phyloP scores from a whole-genome alignment of 805 yeast genomes.

The Isabelozyma gotoi region DNA sequence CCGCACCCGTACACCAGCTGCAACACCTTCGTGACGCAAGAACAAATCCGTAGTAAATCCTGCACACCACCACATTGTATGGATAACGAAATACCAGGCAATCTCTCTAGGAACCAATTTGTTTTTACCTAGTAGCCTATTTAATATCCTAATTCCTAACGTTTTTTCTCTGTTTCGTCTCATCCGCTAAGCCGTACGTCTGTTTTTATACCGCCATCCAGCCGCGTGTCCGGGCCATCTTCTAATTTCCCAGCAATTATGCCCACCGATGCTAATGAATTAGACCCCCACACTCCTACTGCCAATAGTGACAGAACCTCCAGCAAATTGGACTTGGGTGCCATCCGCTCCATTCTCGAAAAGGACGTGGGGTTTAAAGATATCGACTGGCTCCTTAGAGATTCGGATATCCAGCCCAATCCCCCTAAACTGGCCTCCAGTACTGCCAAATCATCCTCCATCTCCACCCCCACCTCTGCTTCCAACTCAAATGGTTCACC shows the following conservation, averaged over 20 bases:
- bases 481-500: no score
- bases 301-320: neutral
- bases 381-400: slow-evolving; percentile 54
- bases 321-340: slow-evolving; percentile 15
- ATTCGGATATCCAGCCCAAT: slow-evolving; percentile 15
- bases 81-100: neutral
- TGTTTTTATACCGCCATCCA: no score
- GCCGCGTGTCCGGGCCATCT: no score
- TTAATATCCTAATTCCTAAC: no score
- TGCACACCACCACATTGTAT: neutral
- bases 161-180: neutral
- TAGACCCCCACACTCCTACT: neutral
- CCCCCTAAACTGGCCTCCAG: neutral
- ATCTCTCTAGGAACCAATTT: neutral
- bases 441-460: neutral
- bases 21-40: neutral
- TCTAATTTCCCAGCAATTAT: neutral
- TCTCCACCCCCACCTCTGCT: neutral
- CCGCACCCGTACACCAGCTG: neutral
- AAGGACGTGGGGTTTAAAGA: slow-evolving; percentile 27
- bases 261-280: neutral
- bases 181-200: neutral
- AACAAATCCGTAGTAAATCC: neutral
- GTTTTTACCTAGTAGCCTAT: neutral
- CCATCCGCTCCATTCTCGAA: slow-evolving; percentile 21